Evolutionary conservation across 768 basidiomycete species (phyloP), one percentile per base, ranked within the genome.

Genomic region (Tulasnella sp.): DNA sequence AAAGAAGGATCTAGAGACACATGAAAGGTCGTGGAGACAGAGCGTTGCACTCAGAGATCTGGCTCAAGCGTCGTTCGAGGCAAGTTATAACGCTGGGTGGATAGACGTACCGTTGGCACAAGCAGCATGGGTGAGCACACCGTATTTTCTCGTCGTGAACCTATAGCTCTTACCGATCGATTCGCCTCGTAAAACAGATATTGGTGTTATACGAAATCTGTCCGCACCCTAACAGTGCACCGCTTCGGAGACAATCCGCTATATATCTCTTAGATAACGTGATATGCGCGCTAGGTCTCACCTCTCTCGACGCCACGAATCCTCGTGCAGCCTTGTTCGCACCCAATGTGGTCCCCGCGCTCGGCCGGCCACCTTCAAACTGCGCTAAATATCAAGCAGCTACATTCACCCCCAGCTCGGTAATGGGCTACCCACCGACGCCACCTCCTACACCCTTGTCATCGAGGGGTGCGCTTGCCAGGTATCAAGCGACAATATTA

Each of bases 41-140:
- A 45, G 42, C 50, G 30, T 60, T 7, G 29, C 41, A 4, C 38
- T 60, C 5, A 29, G 49, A 17, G 59, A 60, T 23, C 38, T 52
- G 15, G 59, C 59, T 4, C 50, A 51, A 23, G 59, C 59, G 3
- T 24, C 49, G 21, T 29, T 30, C 11, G 49, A 60, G 34, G 24
- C 52, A 4, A 45, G 42, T 10, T 45, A 38, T 49, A 51, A 60
- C 41, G 29, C 59, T 2, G 50, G 51, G 34, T 60, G 50, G 29
- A 53, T 60, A 24, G 51, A 38, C 27, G 2, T 17, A 13, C 26
- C 34, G 5, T 32, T 60, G 19, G 59, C 59, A n/a, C 59, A 60
- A 42, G 59, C 59, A 32, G 59, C 59, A 41, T 60, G 51, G 51
- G 51, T 52, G 30, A n/a, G 51, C 21, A n/a, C n/a, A n/a, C n/a